These are phyloP conservation scores for Pleodorina starrii DNA, from an alignment of 139 green algal species.

Conservation along the genomic window DNA sequence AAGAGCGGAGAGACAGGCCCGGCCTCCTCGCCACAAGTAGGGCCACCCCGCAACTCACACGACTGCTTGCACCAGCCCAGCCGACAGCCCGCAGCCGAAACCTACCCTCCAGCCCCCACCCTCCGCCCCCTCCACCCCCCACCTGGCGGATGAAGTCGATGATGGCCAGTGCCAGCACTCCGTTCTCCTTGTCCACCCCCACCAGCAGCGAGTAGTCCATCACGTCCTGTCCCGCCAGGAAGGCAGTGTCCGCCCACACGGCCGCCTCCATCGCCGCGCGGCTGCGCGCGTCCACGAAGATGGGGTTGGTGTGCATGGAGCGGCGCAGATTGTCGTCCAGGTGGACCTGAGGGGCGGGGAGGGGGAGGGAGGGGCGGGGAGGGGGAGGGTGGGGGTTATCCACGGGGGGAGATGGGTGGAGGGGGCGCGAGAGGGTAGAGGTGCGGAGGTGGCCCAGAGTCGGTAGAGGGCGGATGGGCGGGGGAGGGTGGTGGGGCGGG, in stretches of 20 bases:
- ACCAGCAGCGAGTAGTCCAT: conserved; percentile 99
- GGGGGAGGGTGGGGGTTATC: not conserved
- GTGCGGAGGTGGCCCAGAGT: too few species aligned
- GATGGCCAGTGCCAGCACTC: conserved; percentile 91
- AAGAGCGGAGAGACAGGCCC: too few species aligned
- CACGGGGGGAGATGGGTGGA: not conserved
- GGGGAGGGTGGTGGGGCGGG: too few species aligned
- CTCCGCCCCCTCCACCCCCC: too few species aligned
- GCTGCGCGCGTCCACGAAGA: conserved; percentile 73
- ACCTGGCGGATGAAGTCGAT: conserved; percentile 93
- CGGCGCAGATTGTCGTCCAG: conserved; percentile 95
- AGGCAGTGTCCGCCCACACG: conserved; percentile 90
- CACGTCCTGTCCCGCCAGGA: conserved; percentile 88
- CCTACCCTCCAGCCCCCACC: too few species aligned
- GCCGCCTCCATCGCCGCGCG: conserved; percentile 72
- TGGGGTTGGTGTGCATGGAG: conserved; percentile 76
- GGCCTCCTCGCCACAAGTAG: too few species aligned
- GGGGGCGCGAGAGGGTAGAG: too few species aligned
- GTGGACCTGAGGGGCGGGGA: conserved; percentile 72
- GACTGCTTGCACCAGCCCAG: too few species aligned
- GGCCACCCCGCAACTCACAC: too few species aligned
- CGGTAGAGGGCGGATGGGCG: too few species aligned
- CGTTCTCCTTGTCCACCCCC: conserved; percentile 67
- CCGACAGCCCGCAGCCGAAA: too few species aligned
- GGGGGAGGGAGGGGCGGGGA: not conserved